Base-by-base conservation (phyloP, 1,139 yeast species). In the Debaryomycetaceae sp. region DNA sequence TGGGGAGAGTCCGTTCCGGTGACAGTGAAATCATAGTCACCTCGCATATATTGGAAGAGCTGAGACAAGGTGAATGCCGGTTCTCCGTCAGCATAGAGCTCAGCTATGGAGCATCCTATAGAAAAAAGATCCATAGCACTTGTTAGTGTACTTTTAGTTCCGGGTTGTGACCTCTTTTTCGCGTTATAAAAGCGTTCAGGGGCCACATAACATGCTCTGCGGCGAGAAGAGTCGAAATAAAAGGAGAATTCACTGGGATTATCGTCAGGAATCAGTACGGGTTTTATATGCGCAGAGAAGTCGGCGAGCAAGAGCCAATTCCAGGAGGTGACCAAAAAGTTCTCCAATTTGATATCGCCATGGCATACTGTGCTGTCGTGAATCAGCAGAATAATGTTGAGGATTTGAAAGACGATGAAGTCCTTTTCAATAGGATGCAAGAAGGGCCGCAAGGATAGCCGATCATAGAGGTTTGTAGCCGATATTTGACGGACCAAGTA, bases 241-340 rank as follows among this genome's bases (percentile, higher is more conserved):
- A 87, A 90, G 1, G 93, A 76, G 44, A 81, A 90, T 40, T 81
- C 90, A n/a, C 90, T 82, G 0, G 97, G 97, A 45, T 92, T 90
- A 42, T 86, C 93, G 40, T 83, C 95, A 0, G 97, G 97, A 18
- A 92, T 56, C 43, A 66, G 77, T 0, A 75, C 77, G 0, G 99
- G 99, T 50, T 92, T 92, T 7, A 45, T 47, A 48, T 72, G 73
- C 3, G 75, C 65, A 3, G 95, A 80, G 55, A 90, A 87, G 53
- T 92, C 99, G 2, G 85, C 61, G 12, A 92, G 48, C 39, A 79
- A 58, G 2, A 77, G 59, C 95, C 96, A 87, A 49, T 85, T 81
- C 81, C 95, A 82, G 15, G 92, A 74, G 0, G 95, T 81, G 2
- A 86, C 78, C 33, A 92, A 55, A 16, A 87, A 70, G 51, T 92